These are phyloP conservation scores for Aspergillus sclerotioniger DNA, from an alignment of 495 filamentous ascomycete species.

Conservation along the genomic window DNA sequence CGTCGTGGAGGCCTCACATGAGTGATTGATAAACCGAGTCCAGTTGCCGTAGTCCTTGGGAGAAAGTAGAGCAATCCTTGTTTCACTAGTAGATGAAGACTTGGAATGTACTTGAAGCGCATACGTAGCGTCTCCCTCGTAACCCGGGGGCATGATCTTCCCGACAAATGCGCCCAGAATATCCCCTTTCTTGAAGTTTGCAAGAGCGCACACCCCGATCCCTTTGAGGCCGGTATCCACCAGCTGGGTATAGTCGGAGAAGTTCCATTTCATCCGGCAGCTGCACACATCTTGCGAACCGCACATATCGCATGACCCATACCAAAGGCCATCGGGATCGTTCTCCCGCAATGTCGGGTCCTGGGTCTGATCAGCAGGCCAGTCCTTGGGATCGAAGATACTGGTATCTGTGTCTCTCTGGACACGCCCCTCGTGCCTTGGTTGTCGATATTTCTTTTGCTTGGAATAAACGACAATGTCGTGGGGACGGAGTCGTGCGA, in stretches of 20 bases:
- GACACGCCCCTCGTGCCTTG: slow-evolving; percentile 8
- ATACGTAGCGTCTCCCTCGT: slow-evolving; percentile 9
- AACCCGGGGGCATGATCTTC: slow-evolving; percentile 19
- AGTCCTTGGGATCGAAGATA: slow-evolving; percentile 16
- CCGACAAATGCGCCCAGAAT: slow-evolving; percentile 36
- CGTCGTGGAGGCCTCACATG: slow-evolving; percentile 53
- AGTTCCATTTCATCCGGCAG: slow-evolving; percentile 15
- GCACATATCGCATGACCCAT: slow-evolving; percentile 22
- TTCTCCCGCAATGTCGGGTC: slow-evolving; percentile 14
- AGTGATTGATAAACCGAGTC: slow-evolving; percentile 74
- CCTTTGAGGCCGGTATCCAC: slow-evolving; percentile 29
- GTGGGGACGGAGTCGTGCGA: slow-evolving; percentile 20
- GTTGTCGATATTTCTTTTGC: slow-evolving; percentile 10
- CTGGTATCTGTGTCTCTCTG: slow-evolving; percentile 23
- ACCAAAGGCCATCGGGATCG: neutral
- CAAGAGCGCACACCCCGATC: slow-evolving; percentile 34
- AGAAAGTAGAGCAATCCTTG: neutral
- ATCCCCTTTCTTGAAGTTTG: slow-evolving; percentile 22
- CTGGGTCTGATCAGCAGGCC: neutral
- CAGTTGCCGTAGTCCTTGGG: slow-evolving; percentile 34
- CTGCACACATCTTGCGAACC: slow-evolving; percentile 10
- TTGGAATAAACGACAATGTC: slow-evolving; percentile 16
- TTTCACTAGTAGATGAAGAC: too few relatives aligned
- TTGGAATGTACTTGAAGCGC: slow-evolving; percentile 6
- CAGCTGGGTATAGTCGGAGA: slow-evolving; percentile 33